Base-by-base conservation (phyloP, 257 asterid genomes). In the Plectranthus barbatus region DNA sequence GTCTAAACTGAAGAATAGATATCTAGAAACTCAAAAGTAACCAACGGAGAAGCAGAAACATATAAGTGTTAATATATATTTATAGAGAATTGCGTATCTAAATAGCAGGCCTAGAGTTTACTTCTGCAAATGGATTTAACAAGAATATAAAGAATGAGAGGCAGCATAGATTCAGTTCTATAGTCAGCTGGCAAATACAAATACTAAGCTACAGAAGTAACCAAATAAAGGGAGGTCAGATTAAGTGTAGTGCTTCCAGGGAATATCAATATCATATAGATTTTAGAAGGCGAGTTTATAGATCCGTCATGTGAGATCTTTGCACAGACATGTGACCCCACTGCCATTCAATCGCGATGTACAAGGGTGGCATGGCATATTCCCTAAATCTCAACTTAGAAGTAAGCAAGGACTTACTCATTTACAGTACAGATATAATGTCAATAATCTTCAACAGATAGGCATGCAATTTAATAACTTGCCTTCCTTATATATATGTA, bases 21-120 rank as follows among this genome's bases (percentile, higher is more conserved):
- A 36, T 36, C 49, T 15, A 19, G 15, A 26, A 61, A 67, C n/a
- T 46, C 42, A 31, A 56, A 67, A 62, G 50, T 50, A 55, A 42
- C 41, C 53, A 66, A 12, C n/a, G 21, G 29, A 48, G 61, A 74
- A 77, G n/a, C 29, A 34, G 31, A 60, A 52, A 53, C 45, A 19
- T 45, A 4, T 13, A 23, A 18, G 21, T 21, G 15, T 52, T 37
- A 20, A 17, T 26, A 33, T 31, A n/a, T n/a, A n/a, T n/a, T 29
- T 23, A 19, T 62, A 42, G 51, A 52, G 42, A 29, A 69, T 6
- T 12, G 51, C 21, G 15, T 14, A 19, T 44, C 3, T 34, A 46
- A 40, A 36, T 3, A 13, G n/a, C n/a, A n/a, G n/a, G n/a, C n/a
- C n/a, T n/a, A n/a, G n/a, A n/a, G n/a, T n/a, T n/a, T n/a, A 14